These are phyloP conservation scores for Sporothrix euskadiensis DNA, from an alignment of 2,329 filamentous ascomycete genomes.

Conservation along the genomic window DNA sequence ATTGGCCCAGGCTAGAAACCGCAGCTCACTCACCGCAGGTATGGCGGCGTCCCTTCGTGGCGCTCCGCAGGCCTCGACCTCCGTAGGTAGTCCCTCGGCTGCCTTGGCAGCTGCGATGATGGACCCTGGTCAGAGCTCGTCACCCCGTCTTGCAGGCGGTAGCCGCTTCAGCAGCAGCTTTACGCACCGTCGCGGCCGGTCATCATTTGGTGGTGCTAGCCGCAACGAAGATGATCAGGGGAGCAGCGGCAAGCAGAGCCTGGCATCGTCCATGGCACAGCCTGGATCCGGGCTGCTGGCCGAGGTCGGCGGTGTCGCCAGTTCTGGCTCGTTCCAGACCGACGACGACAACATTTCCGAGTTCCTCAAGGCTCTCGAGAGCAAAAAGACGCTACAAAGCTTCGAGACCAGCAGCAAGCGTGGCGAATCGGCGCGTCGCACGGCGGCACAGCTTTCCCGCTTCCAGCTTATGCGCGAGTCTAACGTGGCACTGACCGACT, in stretches of 20 bases:
- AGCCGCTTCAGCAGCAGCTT: constrained; percentile 93
- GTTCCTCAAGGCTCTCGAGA: constrained; percentile 85
- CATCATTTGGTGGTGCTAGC: constrained; percentile 73
- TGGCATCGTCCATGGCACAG: constrained; percentile 67
- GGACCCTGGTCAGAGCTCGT: constrained; percentile 66
- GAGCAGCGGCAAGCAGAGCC: constrained; percentile 78
- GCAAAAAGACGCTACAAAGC: constrained; percentile 80
- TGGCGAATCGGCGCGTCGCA: constrained; percentile 71
- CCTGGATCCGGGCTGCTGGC: constrained; percentile 79
- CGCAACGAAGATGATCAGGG: constrained; percentile 70
- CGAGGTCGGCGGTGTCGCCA: constrained; percentile 59
- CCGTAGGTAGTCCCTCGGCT: constrained; percentile 28
- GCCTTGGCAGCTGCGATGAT: constrained; percentile 14
- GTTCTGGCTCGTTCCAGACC: constrained; percentile 66
- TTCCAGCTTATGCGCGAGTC: constrained; percentile 90
- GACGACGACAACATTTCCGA: constrained; percentile 94
- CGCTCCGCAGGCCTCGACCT: constrained; percentile 56
- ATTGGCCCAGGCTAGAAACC: constrained; percentile 63
- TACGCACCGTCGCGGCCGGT: constrained; percentile 75
- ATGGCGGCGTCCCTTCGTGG: constrained; percentile 73
- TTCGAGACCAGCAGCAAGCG: constrained; percentile 69
- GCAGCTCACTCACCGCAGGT: constrained; percentile 71
- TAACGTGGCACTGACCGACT: constrained; percentile 85
- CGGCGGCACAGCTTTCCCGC: constrained; percentile 75
- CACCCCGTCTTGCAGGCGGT: constrained; percentile 70